Evolutionary conservation across 371 early-diverging fungal species (phyloP), one percentile per base, ranked within the genome.

Genomic region (Dichotomocladium elegans): DNA sequence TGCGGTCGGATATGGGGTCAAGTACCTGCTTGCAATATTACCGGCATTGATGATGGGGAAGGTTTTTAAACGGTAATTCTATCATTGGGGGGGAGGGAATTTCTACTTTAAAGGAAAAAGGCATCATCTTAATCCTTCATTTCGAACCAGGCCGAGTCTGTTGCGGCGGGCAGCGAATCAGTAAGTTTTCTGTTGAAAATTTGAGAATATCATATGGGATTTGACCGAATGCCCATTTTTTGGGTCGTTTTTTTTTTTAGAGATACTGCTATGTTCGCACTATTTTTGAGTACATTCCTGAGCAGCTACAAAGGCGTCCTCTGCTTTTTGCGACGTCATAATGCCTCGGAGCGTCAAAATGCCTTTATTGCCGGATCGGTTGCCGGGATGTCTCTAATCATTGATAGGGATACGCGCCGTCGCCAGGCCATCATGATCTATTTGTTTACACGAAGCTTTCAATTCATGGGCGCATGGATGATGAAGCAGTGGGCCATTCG

Each of bases 391-490:
- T 68, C 86, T 0, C 70, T 91, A 25, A 61, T 76, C 17, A 64
- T 92, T 22, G 93, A 93, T 67, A 70, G 74, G n/a, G 87, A 87
- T 68, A 63, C 70, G 31, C 74, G 71, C n/a, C 79, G 92, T 27
- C 74, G 92, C 27, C 79, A 83, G 33, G 87, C 92, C 19, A 80
- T 93, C 30, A 84, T 89, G 46, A 68, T 92, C 27, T 93, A 92
- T 55, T 60, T 92, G 21, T 74, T 85, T 25, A 90, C 94, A 6
- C 79, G 94, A 40, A 83, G 86, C 0, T 41, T 84, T 24, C 90
- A 91, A 52, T 90, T 90, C 47, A 81, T 68, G 17, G 70, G 77
- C 6, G 77, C 82, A 26, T 85, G 85, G 78, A 45, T 78, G n/a
- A 82, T 88, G 79, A 79, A 82, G 41, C 72, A 74, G 31, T 86